phyloP scores from a whole-genome alignment of 805 yeast species.

The Candida caryicola region DNA sequence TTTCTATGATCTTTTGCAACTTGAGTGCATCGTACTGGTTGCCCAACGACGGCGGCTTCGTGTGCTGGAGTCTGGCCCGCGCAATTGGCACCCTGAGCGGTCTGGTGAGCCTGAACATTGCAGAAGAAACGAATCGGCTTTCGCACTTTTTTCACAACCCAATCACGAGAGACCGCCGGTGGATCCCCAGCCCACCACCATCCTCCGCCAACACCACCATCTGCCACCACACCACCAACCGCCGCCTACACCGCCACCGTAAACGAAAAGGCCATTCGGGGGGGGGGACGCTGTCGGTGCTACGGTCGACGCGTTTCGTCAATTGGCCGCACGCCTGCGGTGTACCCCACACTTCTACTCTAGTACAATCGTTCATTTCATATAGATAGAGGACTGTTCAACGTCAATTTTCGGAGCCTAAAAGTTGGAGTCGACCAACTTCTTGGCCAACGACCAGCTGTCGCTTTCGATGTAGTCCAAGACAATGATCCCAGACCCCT shows the following conservation, averaged over 20 bases:
- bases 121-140: background rate
- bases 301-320: constrained; percentile 9
- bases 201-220: no score
- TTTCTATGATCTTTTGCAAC: constrained; percentile 31
- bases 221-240: no score
- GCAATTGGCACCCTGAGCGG: background rate
- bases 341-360: no score
- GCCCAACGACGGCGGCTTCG: background rate
- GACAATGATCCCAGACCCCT: constrained; percentile 62
- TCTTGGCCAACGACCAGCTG: constrained; percentile 55
- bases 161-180: no score
- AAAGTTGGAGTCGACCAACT: constrained; percentile 52
- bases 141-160: background rate
- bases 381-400: no score
- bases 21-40: constrained; percentile 4
- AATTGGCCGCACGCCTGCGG: no score
- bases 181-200: no score
- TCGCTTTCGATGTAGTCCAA: constrained; percentile 64
- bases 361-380: no score
- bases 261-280: no score
- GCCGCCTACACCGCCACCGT: no score
- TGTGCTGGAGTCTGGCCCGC: background rate
- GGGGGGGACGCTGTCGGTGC: no score
- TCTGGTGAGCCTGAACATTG: background rate
- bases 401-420: no score